Base-by-base conservation (phyloP, 257 asterid genomes). In the Plantago elongata region DNA sequence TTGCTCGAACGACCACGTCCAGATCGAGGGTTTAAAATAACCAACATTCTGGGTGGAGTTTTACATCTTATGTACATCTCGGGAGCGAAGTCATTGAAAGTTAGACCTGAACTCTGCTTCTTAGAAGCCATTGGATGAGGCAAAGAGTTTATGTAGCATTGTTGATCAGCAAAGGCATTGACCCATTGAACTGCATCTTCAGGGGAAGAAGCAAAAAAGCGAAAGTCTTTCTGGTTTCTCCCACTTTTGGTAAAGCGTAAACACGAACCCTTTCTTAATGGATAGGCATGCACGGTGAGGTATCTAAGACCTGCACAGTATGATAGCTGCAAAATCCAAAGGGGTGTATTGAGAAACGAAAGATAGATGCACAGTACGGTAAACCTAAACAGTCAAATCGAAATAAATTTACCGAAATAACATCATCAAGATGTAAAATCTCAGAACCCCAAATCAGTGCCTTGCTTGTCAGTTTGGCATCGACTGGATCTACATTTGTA, bases 1-100 rank as follows among this genome's bases (percentile, higher is more conserved):
- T 92, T 92, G 83, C 86, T 86, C 49, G 99, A 92, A 51, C 99
- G 94, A 65, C 99, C 97, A 50, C 87, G 86, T 29, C 99, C 99
- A 66, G 99, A 89, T 69, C 90, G 87, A 62, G 99, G 99, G 79
- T 92, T 92, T 69, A 92, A 79, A 75, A 92, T 82, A 70, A 89
- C 97, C 51, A 93, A 95, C 95, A 93, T 85, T 77, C 75, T 85
- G n/a, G 99, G 99, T 12, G 92, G 81, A 64, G 69, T 83, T 85
- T 89, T 93, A 72, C 94, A 84, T 78, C 88, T 85, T 73, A 93
- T 68, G 70, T 76, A 83, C 43, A 89, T 85, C 75, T 89, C 99
- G 0, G 85, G 85, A 65, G 96, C 94, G 70, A 89, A 80, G 66
- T 83, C 95, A 66, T 73, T 84, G 76, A 81, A 77, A 76, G 77